Conservation (phyloP, 108 stramenopile genomes). For the Nannochloropsis salina region DNA sequence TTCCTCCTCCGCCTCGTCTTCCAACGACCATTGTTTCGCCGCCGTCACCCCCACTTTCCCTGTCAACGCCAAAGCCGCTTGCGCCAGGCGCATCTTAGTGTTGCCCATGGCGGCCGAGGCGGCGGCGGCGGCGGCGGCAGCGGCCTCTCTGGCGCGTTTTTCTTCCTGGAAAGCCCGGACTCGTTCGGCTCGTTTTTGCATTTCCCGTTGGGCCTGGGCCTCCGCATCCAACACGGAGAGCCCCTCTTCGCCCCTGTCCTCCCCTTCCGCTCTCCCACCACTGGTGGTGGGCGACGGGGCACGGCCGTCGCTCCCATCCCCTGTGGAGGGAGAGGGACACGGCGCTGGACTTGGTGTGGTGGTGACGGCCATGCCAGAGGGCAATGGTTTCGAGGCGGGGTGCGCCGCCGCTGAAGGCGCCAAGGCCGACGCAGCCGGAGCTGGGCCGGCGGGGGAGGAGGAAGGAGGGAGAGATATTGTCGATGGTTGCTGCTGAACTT, state of each 20-base stretch:
- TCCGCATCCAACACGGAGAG: not conserved
- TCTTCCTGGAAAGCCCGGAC: not conserved
- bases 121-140: not conserved
- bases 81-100: not conserved
- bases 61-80: not conserved
- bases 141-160: not conserved
- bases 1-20: conserved; percentile 1
- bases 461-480: not conserved
- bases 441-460: not conserved
- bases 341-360: not conserved
- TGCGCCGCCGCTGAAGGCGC: not conserved
- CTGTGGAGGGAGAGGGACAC: not conserved
- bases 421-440: not conserved
- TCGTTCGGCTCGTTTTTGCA: not conserved
- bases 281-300: not conserved
- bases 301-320: too few relatives aligned
- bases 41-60: not conserved
- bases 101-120: not conserved
- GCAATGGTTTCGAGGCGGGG: not conserved
- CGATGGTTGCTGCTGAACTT: not conserved
- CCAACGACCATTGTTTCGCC: not conserved
- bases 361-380: not conserved
- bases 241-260: not conserved
- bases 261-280: not conserved
- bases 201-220: not conserved